These are phyloP conservation scores for Pseudozyma thailandica DNA, from an alignment of 1,284 basidiomycete genomes.

Conservation along the genomic window DNA sequence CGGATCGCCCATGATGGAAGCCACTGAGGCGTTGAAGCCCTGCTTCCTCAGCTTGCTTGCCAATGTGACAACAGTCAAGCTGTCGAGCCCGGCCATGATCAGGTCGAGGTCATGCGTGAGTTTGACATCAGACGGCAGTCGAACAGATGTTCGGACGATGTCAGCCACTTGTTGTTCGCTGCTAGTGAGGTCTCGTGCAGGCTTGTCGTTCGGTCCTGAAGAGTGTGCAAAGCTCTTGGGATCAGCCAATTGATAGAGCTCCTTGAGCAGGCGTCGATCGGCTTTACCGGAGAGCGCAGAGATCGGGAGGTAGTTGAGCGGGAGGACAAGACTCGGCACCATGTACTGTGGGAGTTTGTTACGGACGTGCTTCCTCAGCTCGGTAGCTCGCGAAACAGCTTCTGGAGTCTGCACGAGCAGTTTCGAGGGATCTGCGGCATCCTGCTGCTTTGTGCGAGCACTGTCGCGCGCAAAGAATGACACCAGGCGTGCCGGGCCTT, in stretches of 20 bases:
- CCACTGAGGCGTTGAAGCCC: conserved; percentile 32
- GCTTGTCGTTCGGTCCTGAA: conserved; percentile 2
- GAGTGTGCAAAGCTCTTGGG: conserved; percentile 3
- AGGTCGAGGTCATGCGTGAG: conserved; percentile 34
- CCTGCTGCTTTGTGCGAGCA: conserved; percentile 12
- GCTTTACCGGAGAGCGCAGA: conserved; percentile 60
- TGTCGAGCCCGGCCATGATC: conserved; percentile 61
- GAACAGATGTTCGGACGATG: conserved; percentile 16
- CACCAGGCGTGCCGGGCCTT: conserved; percentile 44
- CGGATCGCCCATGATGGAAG: conserved; percentile 45
- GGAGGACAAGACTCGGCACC: conserved; percentile 57
- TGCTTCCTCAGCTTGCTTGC: conserved; percentile 43
- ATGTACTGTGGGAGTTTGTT: conserved; percentile 56
- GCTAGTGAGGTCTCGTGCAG: conserved; percentile 20
- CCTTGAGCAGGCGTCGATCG: conserved; percentile 42
- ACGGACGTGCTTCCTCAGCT: conserved; percentile 32
- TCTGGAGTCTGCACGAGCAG: conserved; percentile 14
- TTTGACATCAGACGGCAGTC: conserved; percentile 15
- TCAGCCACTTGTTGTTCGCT: conserved; percentile 39
- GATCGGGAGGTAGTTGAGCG: conserved; percentile 50
- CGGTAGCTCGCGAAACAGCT: conserved; percentile 3
- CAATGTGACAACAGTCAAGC: conserved; percentile 57
- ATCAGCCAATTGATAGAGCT: conserved; percentile 34
- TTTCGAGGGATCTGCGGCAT: conserved; percentile 2
- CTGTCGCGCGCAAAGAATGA: conserved; percentile 41